Base-by-base conservation (phyloP, 2,329 filamentous ascomycete genomes). In the Aspergillus hortae region DNA sequence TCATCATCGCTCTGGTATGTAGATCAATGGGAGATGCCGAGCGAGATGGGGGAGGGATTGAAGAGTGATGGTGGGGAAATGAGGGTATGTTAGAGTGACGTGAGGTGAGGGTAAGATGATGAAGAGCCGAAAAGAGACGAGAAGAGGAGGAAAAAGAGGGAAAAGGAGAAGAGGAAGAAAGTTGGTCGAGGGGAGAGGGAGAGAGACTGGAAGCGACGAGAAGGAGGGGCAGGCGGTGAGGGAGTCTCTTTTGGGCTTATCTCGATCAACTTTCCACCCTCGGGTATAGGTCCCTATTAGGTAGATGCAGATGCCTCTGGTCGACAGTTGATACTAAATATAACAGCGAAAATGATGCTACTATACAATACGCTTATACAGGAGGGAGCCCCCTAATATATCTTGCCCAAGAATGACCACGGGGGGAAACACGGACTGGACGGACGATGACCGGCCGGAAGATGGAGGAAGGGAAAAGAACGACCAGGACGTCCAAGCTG, bases 161-260 rank as follows among this genome's bases (percentile, higher is more conserved):
- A 44, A 30, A 55, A 48, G 38, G 47, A 40, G 48, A 35, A 33
- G 44, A 56, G 46, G 42, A 51, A 40, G 48, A 35, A 33, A 46
- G 60, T 30, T 30, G 27, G 27, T 30, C 27, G 27, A 59, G 57
- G 58, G 58, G 59, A 21, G 25, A 9, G 43, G 4, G 19, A 15
- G 44, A 7, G 19, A 17, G 44, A 41, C 46, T 41, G 38, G 32
- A 30, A 19, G 7, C 15, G 46, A 44, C 46, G 25, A 35, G 32
- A 30, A 40, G 23, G 27, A 33, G 38, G 40, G 40, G 43, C 48
- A 54, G 52, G 52, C 51, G 53, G 51, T 53, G 51, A 50, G 30
- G 44, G 10, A 17, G 15, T 35, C 6, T 46, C 44, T 36, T 21
- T 30, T 30, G 7, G 27, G 27, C 27, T 30, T 30, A 30, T 30